These are phyloP conservation scores for Suhomyces choctaworum DNA, from an alignment of 1,139 yeast species.

Conservation along the genomic window DNA sequence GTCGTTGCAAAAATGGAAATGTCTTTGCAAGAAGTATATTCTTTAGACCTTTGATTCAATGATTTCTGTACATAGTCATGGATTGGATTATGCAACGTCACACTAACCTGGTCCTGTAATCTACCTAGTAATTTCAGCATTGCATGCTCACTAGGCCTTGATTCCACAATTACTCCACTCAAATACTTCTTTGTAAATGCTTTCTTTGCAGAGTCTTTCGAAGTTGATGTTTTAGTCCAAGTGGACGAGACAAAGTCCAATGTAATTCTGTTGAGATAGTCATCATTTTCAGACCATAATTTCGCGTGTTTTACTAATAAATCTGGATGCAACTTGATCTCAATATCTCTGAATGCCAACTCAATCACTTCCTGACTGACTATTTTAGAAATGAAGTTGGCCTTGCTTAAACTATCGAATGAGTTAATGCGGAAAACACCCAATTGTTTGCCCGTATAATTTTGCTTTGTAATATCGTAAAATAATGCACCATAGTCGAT, in stretches of 20 bases:
- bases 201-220: slow-evolving; percentile 39
- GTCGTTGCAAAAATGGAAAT: slow-evolving; percentile 63
- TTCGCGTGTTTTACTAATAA: slow-evolving; percentile 53
- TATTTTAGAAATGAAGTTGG: slow-evolving; percentile 57
- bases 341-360: slow-evolving; percentile 56
- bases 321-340: slow-evolving; percentile 38
- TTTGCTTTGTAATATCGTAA: slow-evolving; percentile 48
- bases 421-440: slow-evolving; percentile 70
- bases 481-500: slow-evolving; percentile 67
- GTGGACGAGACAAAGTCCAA: slow-evolving; percentile 37
- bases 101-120: slow-evolving; percentile 46
- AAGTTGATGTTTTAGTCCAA: slow-evolving; percentile 33
- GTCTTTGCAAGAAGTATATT: slow-evolving; percentile 53
- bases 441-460: slow-evolving; percentile 62
- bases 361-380: slow-evolving; percentile 64
- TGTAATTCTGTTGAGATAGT: slow-evolving; percentile 46
- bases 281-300: slow-evolving; percentile 64
- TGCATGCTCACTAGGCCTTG: slow-evolving; percentile 44
- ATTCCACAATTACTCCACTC: slow-evolving; percentile 38
- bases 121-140: slow-evolving; percentile 53
- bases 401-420: slow-evolving; percentile 63
- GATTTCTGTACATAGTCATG: slow-evolving; percentile 66
- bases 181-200: slow-evolving; percentile 50
- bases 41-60: slow-evolving; percentile 46
- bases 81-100: slow-evolving; percentile 64